phyloP scores from a whole-genome alignment of 495 filamentous ascomycete genomes.

The Neurospora discreta region DNA sequence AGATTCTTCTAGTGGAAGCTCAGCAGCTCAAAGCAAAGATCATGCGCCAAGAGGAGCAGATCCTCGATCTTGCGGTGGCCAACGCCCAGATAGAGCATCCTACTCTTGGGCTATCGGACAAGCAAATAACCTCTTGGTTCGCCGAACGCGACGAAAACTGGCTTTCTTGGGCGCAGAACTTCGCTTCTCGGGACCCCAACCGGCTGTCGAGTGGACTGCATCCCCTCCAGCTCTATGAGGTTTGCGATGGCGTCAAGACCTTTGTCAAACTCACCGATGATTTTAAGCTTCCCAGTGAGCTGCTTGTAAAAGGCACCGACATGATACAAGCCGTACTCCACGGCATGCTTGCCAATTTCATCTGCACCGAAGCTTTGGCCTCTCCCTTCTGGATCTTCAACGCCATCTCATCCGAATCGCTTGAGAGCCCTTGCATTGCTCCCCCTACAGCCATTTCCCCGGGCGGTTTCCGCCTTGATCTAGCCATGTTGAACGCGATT shows the following conservation, averaged over 20 bases:
- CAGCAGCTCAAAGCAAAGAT: not conserved
- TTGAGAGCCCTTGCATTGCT: not conserved
- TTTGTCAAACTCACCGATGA: conserved; percentile 4
- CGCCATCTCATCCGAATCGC: not conserved
- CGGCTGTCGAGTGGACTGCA: conserved; percentile 1
- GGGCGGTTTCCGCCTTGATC: not conserved
- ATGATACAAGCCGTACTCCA: conserved; percentile 1
- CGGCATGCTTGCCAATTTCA: conserved; percentile 8
- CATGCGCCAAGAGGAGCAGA: not conserved
- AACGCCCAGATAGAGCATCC: not conserved
- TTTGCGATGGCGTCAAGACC: not conserved
- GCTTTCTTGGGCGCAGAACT: not conserved
- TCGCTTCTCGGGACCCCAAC: not conserved
- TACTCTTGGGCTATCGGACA: not conserved
- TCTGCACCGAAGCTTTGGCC: not conserved
- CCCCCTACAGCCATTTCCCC: not conserved
- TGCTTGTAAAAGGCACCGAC: not conserved
- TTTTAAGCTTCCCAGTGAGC: not conserved
- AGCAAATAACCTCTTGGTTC: conserved; percentile 4
- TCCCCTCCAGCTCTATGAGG: conserved; percentile 6
- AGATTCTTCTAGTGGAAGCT: not conserved
- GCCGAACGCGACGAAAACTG: not conserved
- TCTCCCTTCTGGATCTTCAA: conserved; percentile 8
- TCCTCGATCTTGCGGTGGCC: not conserved
- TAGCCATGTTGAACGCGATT: not conserved